Evolutionary conservation across 768 basidiomycete genomes (phyloP), one percentile per base, ranked within the genome.

Genomic region (Xerocomus potaroensis): DNA sequence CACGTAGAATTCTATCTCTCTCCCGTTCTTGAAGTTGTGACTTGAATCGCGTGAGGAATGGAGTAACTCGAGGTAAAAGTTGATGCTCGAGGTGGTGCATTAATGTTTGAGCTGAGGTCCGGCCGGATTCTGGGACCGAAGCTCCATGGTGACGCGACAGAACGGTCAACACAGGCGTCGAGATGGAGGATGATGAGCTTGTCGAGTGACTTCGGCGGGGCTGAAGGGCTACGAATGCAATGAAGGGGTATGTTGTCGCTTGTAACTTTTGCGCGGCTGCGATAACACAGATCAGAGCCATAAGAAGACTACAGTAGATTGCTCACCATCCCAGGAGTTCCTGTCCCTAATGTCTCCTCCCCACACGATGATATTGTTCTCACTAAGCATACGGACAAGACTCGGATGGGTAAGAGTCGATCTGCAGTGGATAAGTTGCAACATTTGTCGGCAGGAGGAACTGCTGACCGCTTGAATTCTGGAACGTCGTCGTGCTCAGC

Each of bases 141-240:
- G 73, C 68, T 9, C 92, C 92, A 56, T 89, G 80, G 56, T 96
- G 86, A 2, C 91, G 84, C 1, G 92, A 89, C 18, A 98, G 75
- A 35, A 97, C 79, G 14, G 90, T 90, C 11, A 97, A 72, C 3
- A 74, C 67, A 0, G 87, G 77, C 0, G 69, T 52, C 5, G 72
- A 53, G 3, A 61, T 59, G 5, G 70, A 56, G 5, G 71, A 59
- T 0, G 72, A 66, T 19, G 68, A 64, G 16, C 27, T 46, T 5
- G 72, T 56, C 4, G 58, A 54, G 33, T 60, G 63, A 18, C 65
- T 72, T 24, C 80, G 78, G 15, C 78, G 78, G 0, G 90, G 84
- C 60, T 97, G 90, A 39, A 96, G 79, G 1, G 93, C 84, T 39
- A 96, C 65, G 65, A 97, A 99, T 1, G 90, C 89, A 39, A 99